Evolutionary conservation across 2,329 filamentous ascomycete species (phyloP), one percentile per base, ranked within the genome.

Genomic region (Colletotrichum sidae): DNA sequence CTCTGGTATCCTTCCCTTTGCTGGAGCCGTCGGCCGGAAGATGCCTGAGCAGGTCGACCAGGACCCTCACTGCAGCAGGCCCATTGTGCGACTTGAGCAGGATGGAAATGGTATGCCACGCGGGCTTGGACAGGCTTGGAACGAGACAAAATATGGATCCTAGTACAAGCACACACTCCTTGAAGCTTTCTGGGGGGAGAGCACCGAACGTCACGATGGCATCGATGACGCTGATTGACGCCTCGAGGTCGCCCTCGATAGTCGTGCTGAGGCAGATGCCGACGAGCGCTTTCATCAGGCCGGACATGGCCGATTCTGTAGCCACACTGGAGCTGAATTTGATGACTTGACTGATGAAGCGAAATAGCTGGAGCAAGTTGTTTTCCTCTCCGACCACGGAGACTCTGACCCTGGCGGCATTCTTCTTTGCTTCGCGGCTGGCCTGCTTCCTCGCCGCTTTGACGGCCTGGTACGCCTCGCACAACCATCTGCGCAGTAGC

Each of bases 291-390:
- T 87, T 83, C 61, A 94, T 86, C 57, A 94, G 77, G 4, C 81
- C 80, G 55, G 83, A 83, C 17, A 91, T 82, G 50, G 90, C 86
- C 38, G 83, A 77, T 68, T 92, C 89, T 68, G 85, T 84, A 33
- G 90, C 88, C 38, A 88, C 84, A 69, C 89, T 90, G 74, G 89
- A 91, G 73, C 90, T 92, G 80, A 92, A 94, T 73, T 92, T 93
- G 78, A 92, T 88, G 58, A 92, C 83, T 67, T 92, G 88, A 62
- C 85, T 84, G 58, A 91, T 82, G 69, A 89, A 91, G 11, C 80
- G 77, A 72, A 93, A 93, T 2, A 93, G 77, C 52, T 86, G 84
- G 2, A 84, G 79, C 57, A 94, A 80, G 70, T 88, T 89, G 69
- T 84, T 84, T 66, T 91, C 88, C 71, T 90, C 88, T 35, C 79